Conservation (phyloP, 768 basidiomycete species). For the Omphalotus guepiniiformis region DNA sequence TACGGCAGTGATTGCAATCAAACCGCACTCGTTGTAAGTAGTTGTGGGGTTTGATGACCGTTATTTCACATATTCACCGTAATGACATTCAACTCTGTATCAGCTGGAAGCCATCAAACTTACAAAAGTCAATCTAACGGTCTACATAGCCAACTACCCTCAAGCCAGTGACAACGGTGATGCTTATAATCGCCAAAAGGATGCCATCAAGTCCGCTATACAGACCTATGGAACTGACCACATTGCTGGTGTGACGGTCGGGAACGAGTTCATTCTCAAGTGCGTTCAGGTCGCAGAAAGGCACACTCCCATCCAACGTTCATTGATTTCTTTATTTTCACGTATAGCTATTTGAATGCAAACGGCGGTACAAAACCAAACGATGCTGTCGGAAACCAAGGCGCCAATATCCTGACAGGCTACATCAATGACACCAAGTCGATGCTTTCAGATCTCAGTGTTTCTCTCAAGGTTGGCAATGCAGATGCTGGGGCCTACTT, state of each 20-base stretch:
- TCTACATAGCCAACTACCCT: slow-evolving; percentile 76
- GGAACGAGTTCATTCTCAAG: slow-evolving; percentile 89
- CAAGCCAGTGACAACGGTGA: slow-evolving; percentile 50
- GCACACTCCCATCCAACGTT: background rate
- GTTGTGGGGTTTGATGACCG: no score
- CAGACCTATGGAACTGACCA: slow-evolving; percentile 72
- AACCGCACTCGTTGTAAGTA: slow-evolving; percentile 63
- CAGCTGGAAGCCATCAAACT: slow-evolving; percentile 84
- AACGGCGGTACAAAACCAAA: slow-evolving; percentile 51
- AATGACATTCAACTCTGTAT: background rate
- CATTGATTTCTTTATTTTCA: background rate
- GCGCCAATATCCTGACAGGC: slow-evolving; percentile 57
- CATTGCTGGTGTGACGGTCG: slow-evolving; percentile 81
- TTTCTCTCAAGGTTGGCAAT: slow-evolving; percentile 67
- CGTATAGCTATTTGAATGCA: slow-evolving; percentile 50
- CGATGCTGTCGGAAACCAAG: slow-evolving; percentile 49
- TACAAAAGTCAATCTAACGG: slow-evolving; percentile 83
- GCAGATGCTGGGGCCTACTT: slow-evolving; percentile 87
- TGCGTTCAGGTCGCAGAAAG: slow-evolving; percentile 26
- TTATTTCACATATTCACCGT: background rate
- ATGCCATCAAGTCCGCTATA: slow-evolving; percentile 59
- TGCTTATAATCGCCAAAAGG: slow-evolving; percentile 72
- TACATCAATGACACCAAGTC: slow-evolving; percentile 64
- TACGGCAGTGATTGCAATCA: slow-evolving; percentile 90
- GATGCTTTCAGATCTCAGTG: slow-evolving; percentile 51